These are phyloP conservation scores for Neoarthrinium moseri DNA, from an alignment of 2,329 filamentous ascomycete species.

Conservation along the genomic window DNA sequence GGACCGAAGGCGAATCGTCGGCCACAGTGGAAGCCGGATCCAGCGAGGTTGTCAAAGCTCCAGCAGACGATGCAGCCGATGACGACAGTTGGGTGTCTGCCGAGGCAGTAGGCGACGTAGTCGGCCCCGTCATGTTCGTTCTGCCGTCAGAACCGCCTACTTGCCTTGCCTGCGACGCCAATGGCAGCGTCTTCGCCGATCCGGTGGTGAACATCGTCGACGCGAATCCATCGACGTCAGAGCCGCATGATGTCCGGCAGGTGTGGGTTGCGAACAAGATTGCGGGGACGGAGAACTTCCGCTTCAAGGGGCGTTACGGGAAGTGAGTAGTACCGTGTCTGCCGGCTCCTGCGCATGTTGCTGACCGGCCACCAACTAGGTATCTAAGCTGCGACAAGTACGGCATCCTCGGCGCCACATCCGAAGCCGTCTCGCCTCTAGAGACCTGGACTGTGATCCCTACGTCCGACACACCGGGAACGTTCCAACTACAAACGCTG, in stretches of 20 bases:
- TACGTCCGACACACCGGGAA: constrained; percentile 63
- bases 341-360: too few species aligned
- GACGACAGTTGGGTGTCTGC: constrained; percentile 94
- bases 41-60: constrained; percentile 32
- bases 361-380: constrained; percentile 52
- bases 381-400: constrained; percentile 85
- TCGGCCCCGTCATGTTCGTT: constrained; percentile 80
- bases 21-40: constrained; percentile 33
- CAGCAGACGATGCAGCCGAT: constrained; percentile 42
- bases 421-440: constrained; percentile 79
- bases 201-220: constrained; percentile 87
- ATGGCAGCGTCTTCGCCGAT: constrained; percentile 81
- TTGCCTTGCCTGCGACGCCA: constrained; percentile 81
- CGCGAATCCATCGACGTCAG: constrained; percentile 75
- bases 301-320: constrained; percentile 89
- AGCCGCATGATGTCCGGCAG: constrained; percentile 93
- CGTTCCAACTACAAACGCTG: constrained; percentile 73
- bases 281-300: constrained; percentile 75
- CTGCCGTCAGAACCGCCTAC: constrained; percentile 72
- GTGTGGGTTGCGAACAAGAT: constrained; percentile 91
- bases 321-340: constrained; percentile 56
- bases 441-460: constrained; percentile 76
- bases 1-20: constrained; percentile 47
- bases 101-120: constrained; percentile 70
- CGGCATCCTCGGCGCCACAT: constrained; percentile 72